phyloP scores from a whole-genome alignment of 176 grass and related monocot species.

The Triticum turgidum region DNA sequence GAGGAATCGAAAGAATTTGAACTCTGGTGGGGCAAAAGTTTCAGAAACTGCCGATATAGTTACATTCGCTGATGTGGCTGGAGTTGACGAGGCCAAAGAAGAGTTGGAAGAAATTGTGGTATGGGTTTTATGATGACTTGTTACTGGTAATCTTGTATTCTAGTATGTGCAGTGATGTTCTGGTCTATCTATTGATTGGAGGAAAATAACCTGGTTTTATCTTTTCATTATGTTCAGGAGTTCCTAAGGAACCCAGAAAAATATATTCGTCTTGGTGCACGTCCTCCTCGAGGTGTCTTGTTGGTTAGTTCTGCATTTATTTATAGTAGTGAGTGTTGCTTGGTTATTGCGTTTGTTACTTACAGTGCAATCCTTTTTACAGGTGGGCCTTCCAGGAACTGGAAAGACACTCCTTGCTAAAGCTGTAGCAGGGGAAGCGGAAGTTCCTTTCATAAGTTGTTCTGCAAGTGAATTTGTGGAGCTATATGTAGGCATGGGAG shows the following conservation, averaged over 20 bases:
- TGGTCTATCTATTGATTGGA: constrained; percentile 34
- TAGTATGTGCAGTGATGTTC: neutral
- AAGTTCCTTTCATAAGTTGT: constrained; percentile 99
- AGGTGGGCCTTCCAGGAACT: constrained; percentile 98
- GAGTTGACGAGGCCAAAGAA: constrained; percentile 99
- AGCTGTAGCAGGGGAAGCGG: constrained; percentile 98
- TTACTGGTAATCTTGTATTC: constrained; percentile 12
- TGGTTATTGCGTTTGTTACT: constrained; percentile 6
- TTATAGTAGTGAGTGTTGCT: constrained; percentile 12
- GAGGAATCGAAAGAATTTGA: constrained; percentile 74
- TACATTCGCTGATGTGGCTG: constrained; percentile 99
- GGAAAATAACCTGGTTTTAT: constrained; percentile 39
- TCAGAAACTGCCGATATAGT: constrained; percentile 75
- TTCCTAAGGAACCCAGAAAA: constrained; percentile 93
- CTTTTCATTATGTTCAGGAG: constrained; percentile 55
- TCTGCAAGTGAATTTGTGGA: constrained; percentile 99
- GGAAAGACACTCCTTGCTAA: constrained; percentile 99
- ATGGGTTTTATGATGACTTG: constrained; percentile 31
- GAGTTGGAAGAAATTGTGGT: constrained; percentile 99
- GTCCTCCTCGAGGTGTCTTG: constrained; percentile 97
- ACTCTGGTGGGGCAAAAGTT: constrained; percentile 60
- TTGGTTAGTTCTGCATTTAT: constrained; percentile 65
- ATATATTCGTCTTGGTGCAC: constrained; percentile 93
- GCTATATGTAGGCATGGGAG: constrained; percentile 98
- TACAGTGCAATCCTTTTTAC: constrained; percentile 35